These are phyloP conservation scores for Pelagophyceae sp. DNA, from an alignment of 352 stramenopile genomes.

Conservation along the genomic window DNA sequence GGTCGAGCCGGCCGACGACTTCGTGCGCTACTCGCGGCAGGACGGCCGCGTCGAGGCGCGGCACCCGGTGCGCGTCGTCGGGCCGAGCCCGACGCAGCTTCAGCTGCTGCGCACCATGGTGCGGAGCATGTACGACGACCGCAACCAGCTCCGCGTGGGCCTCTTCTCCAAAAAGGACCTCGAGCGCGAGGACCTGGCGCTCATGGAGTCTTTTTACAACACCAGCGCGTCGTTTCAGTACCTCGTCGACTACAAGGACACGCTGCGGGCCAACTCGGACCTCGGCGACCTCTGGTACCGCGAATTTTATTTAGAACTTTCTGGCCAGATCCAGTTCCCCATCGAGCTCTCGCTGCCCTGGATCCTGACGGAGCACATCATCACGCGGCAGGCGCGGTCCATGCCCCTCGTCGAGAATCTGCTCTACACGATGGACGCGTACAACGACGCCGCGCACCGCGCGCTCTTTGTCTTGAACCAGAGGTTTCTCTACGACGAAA, in stretches of 20 bases:
- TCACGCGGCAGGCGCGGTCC: constrained; percentile 32
- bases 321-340: constrained; percentile 61
- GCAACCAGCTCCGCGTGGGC: constrained; percentile 43
- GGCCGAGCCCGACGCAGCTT: constrained; percentile 36
- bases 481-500: constrained; percentile 64
- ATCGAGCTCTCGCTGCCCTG: constrained; percentile 65
- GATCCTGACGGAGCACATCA: constrained; percentile 56
- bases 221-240: constrained; percentile 44
- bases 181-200: constrained; percentile 57
- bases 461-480: constrained; percentile 51
- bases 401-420: constrained; percentile 38
- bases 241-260: constrained; percentile 50
- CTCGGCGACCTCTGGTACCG: constrained; percentile 66
- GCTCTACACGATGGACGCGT: constrained; percentile 60
- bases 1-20: constrained; percentile 26
- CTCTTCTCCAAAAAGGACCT: constrained; percentile 67
- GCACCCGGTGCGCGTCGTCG: constrained; percentile 34
- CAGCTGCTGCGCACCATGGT: constrained; percentile 38
- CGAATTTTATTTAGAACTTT: constrained; percentile 58
- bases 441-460: constrained; percentile 61
- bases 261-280: constrained; percentile 47
- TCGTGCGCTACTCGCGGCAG: constrained; percentile 32
- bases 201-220: constrained; percentile 47
- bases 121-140: constrained; percentile 53
- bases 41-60: constrained; percentile 14